Conservation (phyloP, 306 rosid genomes). For the Prunus davidiana region DNA sequence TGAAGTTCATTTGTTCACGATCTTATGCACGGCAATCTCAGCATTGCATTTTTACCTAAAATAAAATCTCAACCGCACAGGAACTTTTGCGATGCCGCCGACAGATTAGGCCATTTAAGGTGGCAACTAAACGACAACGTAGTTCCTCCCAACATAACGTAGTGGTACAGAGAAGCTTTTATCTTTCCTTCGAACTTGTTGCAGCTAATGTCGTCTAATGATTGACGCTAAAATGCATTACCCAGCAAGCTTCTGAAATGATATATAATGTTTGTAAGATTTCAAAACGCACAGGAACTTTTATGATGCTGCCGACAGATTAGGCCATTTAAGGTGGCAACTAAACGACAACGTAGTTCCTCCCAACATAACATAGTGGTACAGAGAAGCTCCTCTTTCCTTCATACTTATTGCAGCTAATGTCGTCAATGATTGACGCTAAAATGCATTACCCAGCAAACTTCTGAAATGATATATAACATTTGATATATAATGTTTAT, state of each 20-base stretch:
- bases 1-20: no score
- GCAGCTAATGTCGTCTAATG: background rate
- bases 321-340: background rate
- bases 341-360: background rate
- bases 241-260: no score
- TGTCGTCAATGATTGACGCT: background rate
- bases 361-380: background rate
- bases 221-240: background rate
- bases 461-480: background rate
- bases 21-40: background rate
- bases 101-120: background rate
- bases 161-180: no score
- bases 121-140: background rate
- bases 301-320: background rate
- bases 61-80: background rate
- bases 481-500: background rate
- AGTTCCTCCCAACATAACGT: background rate
- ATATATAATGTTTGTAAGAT: no score
- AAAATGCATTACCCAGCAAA: background rate
- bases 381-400: no score
- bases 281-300: background rate
- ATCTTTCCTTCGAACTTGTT: no score
- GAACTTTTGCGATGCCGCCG: background rate
- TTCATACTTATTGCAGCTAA: background rate
- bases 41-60: background rate